Evolutionary conservation across 495 filamentous ascomycete species (phyloP).

Genomic region (Terfezia claveryi): DNA sequence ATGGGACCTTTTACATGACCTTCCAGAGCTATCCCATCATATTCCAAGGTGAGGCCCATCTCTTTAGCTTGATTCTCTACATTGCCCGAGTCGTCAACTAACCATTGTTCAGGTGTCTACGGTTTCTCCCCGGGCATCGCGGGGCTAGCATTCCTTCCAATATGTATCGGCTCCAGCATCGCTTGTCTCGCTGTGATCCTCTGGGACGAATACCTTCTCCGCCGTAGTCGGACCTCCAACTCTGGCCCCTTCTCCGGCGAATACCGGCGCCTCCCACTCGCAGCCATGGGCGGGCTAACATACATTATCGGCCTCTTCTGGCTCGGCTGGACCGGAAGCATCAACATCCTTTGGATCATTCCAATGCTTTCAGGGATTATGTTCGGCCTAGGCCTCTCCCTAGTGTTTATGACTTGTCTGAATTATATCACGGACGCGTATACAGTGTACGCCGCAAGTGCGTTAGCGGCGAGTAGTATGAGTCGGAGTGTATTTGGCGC

Average conservation of each 20-base stretch:
- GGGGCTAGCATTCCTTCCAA: constrained; percentile 28
- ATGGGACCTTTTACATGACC: constrained; percentile 56
- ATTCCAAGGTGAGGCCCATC: constrained; percentile 25
- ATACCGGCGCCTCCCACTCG: constrained; percentile 40
- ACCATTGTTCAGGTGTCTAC: constrained; percentile 20
- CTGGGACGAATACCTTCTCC: constrained; percentile 30
- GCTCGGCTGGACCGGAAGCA: constrained; percentile 43
- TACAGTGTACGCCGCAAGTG: constrained; percentile 46
- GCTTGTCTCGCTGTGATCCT: constrained; percentile 30
- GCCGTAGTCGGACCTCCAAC: constrained; percentile 15
- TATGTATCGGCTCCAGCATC: constrained; percentile 25
- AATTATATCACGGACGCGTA: constrained; percentile 67
- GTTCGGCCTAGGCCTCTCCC: constrained; percentile 46
- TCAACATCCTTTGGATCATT: constrained; percentile 36
- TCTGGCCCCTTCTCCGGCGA: constrained; percentile 22
- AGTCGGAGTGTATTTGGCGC: constrained; percentile 41
- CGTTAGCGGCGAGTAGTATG: constrained; percentile 41
- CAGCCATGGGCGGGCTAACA: constrained; percentile 41
- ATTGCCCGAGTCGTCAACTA: background rate
- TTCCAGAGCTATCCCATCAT: constrained; percentile 48
- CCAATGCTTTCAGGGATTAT: constrained; percentile 41
- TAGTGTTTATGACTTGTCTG: constrained; percentile 44
- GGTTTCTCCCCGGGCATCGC: constrained; percentile 24
- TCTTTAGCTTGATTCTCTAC: background rate
- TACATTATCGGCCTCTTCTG: constrained; percentile 46